phyloP scores from a whole-genome alignment of 2,329 filamentous ascomycete genomes.

The Fusarium aywerte region DNA sequence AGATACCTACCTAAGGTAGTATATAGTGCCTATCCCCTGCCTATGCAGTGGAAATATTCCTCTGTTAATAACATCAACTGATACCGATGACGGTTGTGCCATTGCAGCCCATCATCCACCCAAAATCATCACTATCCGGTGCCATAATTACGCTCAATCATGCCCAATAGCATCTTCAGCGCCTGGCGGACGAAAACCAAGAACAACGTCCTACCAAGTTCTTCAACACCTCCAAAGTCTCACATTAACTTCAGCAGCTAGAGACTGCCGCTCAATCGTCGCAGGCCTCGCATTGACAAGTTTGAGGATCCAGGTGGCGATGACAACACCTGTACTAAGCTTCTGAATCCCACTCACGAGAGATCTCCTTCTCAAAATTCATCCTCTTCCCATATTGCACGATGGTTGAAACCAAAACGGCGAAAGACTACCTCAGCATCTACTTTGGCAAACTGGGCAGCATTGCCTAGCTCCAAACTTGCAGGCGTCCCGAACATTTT shows the following conservation, averaged over 20 bases:
- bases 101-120: not conserved
- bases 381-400: constrained; percentile 11
- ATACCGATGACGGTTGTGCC: not conserved
- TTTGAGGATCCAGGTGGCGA: constrained; percentile 2
- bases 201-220: not conserved
- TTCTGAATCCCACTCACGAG: not conserved
- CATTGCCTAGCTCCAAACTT: constrained; percentile 3
- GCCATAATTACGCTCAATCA: constrained; percentile 18
- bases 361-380: constrained; percentile 23
- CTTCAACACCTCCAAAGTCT: not conserved
- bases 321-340: not conserved
- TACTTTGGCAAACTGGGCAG: not conserved
- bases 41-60: no score
- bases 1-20: not conserved
- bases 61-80: not conserved
- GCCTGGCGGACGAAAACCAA: constrained; percentile 4
- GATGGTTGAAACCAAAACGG: constrained; percentile 30
- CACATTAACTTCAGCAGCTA: constrained; percentile 18
- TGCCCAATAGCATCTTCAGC: constrained; percentile 26
- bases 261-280: constrained; percentile 26
- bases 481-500: constrained; percentile 6
- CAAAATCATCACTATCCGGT: constrained; percentile 15
- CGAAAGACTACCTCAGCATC: constrained; percentile 18
- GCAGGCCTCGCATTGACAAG: constrained; percentile 8
- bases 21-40: no score